Percentiles rank a stretch among this genome's conserved stretches.
Evolutionary conservation across 73 alveolate genomes (phyloP).

Genomic region (Tetrahymena malaccensis): DNA sequence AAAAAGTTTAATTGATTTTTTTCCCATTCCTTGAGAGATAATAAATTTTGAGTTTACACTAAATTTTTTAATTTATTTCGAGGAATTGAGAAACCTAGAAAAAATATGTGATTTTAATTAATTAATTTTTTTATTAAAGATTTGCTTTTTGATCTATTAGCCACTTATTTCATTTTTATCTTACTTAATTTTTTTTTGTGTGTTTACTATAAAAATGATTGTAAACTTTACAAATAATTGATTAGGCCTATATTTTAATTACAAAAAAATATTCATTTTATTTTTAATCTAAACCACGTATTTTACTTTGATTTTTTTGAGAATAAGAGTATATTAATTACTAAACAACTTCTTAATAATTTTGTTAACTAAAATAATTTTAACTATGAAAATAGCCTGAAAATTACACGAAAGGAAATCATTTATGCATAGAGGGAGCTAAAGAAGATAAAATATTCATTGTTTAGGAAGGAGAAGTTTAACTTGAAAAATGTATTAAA

Average conservation of each 20-base stretch:
- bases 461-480: not conserved
- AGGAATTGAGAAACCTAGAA: too few species aligned
- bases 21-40: not conserved
- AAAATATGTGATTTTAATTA: not conserved
- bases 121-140: too few species aligned
- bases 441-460: not conserved
- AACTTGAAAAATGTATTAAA: not conserved
- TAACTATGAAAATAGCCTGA: not conserved
- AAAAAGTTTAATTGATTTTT: not conserved
- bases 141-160: not conserved
- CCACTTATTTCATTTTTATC: not conserved
- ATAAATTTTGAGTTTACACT: not conserved
- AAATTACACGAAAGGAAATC: not conserved
- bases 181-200: not conserved
- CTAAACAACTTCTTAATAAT: too few species aligned
- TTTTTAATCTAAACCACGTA: too few species aligned
- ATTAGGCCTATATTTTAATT: too few species aligned
- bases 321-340: too few species aligned
- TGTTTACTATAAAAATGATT: not conserved
- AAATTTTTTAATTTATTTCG: not conserved
- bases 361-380: not conserved
- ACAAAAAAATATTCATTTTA: too few species aligned
- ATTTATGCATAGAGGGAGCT: not conserved
- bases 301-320: too few species aligned
- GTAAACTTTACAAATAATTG: too few species aligned